These are phyloP conservation scores for Microcos paniculata DNA, from an alignment of 345 rosid genomes.

Conservation along the genomic window DNA sequence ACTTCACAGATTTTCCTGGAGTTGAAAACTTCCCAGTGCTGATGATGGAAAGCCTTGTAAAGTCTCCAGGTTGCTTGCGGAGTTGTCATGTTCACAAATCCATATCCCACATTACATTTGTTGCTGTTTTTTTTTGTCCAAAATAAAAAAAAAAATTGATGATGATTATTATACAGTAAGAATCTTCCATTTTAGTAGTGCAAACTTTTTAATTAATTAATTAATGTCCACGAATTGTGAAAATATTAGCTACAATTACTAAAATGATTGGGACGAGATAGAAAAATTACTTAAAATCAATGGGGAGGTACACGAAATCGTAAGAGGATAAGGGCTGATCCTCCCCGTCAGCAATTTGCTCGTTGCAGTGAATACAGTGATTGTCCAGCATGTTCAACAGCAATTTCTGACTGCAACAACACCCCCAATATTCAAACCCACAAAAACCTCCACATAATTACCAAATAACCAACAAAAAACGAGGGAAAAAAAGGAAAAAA, in stretches of 20 bases:
- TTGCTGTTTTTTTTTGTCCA: slow-evolving; percentile 41
- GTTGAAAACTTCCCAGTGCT: slow-evolving; percentile 75
- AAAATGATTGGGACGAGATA: background rate
- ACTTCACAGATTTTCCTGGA: slow-evolving; percentile 86
- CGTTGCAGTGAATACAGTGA: slow-evolving; percentile 90
- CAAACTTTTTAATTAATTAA: too few relatives aligned
- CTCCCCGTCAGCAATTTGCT: slow-evolving; percentile 48
- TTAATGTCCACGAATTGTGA: background rate
- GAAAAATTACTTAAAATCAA: slow-evolving; percentile 74
- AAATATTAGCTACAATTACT: background rate
- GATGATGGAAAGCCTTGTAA: slow-evolving; percentile 77
- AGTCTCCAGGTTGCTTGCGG: slow-evolving; percentile 74
- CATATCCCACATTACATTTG: slow-evolving; percentile 96
- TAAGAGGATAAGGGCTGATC: slow-evolving; percentile 70
- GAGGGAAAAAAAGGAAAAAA: background rate
- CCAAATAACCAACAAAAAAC: background rate
- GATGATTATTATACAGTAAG: too few relatives aligned
- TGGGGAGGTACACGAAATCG: slow-evolving; percentile 92
- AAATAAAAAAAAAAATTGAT: background rate
- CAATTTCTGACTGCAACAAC: slow-evolving; percentile 53
- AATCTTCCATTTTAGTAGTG: too few relatives aligned
- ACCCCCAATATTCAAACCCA: background rate
- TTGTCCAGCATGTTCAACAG: slow-evolving; percentile 79
- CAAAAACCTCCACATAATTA: background rate
- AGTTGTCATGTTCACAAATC: slow-evolving; percentile 96